Evolutionary conservation across 495 filamentous ascomycete genomes (phyloP).

Genomic region (Penicillium mononematosum): DNA sequence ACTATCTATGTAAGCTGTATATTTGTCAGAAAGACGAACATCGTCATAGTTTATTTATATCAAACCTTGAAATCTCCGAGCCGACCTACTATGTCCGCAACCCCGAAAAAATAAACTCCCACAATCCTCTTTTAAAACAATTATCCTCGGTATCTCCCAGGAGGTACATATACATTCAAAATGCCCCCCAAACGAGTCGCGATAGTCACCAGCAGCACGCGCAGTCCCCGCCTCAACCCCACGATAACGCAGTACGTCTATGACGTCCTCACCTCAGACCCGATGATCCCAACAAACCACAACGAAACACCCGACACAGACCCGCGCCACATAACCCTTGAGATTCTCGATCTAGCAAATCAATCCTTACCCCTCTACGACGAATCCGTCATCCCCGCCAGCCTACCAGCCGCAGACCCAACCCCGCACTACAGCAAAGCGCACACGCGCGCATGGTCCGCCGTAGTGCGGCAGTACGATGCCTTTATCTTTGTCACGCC

Average conservation of each 20-base stretch:
- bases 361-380: constrained; percentile 59
- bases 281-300: constrained; percentile 23
- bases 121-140: not conserved
- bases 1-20: not conserved
- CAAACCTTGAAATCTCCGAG: not conserved
- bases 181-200: constrained; percentile 21
- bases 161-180: too few species aligned
- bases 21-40: too few species aligned
- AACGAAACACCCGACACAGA: constrained; percentile 16
- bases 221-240: constrained; percentile 27
- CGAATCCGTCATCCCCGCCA: constrained; percentile 50
- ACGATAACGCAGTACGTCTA: constrained; percentile 31
- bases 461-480: constrained; percentile 44
- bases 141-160: too few species aligned
- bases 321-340: constrained; percentile 23
- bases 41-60: not conserved
- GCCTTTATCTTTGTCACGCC: constrained; percentile 60
- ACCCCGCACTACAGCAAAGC: constrained; percentile 43
- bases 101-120: not conserved
- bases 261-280: constrained; percentile 24
- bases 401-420: constrained; percentile 39
- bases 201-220: constrained; percentile 32
- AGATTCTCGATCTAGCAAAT: constrained; percentile 47
- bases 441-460: constrained; percentile 52
- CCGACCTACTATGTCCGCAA: not conserved